Evolutionary conservation across 2,329 filamentous ascomycete genomes (phyloP), one percentile per base, ranked within the genome.

Genomic region (Colletotrichum brevisporum): DNA sequence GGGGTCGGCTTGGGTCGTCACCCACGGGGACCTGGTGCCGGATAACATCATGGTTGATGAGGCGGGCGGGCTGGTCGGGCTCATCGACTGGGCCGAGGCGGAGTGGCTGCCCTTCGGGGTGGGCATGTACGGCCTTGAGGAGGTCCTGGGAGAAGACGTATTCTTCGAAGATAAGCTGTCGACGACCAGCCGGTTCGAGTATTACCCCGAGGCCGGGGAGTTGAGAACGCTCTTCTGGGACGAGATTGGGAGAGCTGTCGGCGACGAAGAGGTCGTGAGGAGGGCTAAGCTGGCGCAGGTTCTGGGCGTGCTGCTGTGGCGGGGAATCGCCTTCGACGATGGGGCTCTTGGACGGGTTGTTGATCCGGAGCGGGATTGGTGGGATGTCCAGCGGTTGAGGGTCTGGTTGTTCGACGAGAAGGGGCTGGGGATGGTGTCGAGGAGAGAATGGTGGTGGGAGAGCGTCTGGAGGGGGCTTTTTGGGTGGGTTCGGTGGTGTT

Each of bases 71-170:
- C 74, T 91, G 8, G 80, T 74, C 0, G 90, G 89, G 1, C 67
- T 91, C 1, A 81, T 92, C 0, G 90, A 92, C 74, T 92, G 89
- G 90, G 87, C 88, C 0, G 90, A 92, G 74, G 88, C 85, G 0
- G 89, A 91, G 74, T 84, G 80, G 68, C 75, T 90, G 9, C 89
- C 89, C 0, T 89, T 90, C 72, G 90, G 89, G 0, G 80, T 86
- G 3, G 86, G 85, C 27, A 76, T 90, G 51, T 91, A 90, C 72
- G 89, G 89, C 0, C 76, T 91, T 0, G 89, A 91, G 74, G 84
- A 89, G 75, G 74, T 91, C 1, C 78, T 92, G 0, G 88, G 89
- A 0, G 79, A 81, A 64, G 74, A 84, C n/a, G 75, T 61, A 1
- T 10, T 6, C 5, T 8, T 47, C 26, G 66, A 60, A 3, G 43